These are phyloP conservation scores for Cytospora piceae DNA, from an alignment of 2,329 filamentous ascomycete genomes.

Conservation along the genomic window DNA sequence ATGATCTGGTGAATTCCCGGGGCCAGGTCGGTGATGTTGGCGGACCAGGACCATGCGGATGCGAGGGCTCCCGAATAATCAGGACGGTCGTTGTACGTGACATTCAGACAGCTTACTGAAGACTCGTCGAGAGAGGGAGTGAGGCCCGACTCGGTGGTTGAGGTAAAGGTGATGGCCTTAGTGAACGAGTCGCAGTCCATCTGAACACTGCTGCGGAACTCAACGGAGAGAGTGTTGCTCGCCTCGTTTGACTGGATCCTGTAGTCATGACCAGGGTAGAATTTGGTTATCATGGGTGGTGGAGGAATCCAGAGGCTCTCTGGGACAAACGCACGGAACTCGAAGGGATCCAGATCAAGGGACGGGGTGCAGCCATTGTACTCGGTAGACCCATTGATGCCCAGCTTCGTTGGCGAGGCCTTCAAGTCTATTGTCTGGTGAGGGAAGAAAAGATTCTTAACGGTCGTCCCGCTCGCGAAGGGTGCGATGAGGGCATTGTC, in stretches of 20 bases:
- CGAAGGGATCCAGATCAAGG: slow-evolving; percentile 56
- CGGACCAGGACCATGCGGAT: slow-evolving; percentile 53
- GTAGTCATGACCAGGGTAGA: slow-evolving; percentile 63
- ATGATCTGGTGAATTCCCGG: slow-evolving; percentile 63
- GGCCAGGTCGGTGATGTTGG: slow-evolving; percentile 44
- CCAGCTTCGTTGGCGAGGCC: slow-evolving; percentile 47
- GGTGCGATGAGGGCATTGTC: slow-evolving; percentile 58
- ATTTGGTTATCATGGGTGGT: slow-evolving; percentile 60
- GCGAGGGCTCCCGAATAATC: slow-evolving; percentile 54
- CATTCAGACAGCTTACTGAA: slow-evolving; percentile 19
- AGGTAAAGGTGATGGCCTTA: slow-evolving; percentile 52
- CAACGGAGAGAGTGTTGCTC: slow-evolving; percentile 45
- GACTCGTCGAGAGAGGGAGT: slow-evolving; percentile 19
- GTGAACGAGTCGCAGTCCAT: slow-evolving; percentile 62
- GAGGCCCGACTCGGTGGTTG: slow-evolving; percentile 48
- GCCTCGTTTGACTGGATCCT: slow-evolving; percentile 55
- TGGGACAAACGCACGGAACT: slow-evolving; percentile 63
- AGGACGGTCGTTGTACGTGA: slow-evolving; percentile 32
- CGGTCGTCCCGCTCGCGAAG: slow-evolving; percentile 55
- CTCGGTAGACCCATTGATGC: slow-evolving; percentile 49
- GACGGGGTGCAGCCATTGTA: slow-evolving; percentile 58
- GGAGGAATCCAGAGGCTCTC: slow-evolving; percentile 53
- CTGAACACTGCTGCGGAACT: slow-evolving; percentile 59
- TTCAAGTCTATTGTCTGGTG: slow-evolving; percentile 58
- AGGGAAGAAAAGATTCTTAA: slow-evolving; percentile 67